Conservation (phyloP, 306 rosid species). For the Boehmeria nivea region DNA sequence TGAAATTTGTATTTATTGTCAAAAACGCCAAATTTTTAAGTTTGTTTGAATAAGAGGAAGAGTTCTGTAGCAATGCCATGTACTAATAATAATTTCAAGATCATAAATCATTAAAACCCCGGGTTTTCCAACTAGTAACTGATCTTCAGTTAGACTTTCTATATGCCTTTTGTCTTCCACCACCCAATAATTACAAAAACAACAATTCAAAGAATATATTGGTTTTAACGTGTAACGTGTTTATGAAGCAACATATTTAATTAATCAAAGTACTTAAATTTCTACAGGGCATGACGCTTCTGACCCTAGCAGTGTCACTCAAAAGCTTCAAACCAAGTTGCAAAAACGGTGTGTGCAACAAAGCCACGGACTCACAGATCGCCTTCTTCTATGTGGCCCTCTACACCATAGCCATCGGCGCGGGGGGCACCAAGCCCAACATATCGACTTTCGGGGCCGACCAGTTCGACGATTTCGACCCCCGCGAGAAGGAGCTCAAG, state of each 20-base stretch:
- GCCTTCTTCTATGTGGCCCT: slow-evolving; percentile 50
- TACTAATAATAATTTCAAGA: no score
- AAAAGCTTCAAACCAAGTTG: slow-evolving; percentile 46
- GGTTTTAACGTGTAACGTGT: no score
- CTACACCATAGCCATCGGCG: slow-evolving; percentile 58
- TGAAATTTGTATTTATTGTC: slow-evolving; percentile 4
- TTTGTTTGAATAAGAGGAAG: no score
- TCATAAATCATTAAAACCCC: no score
- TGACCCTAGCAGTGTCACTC: slow-evolving; percentile 52
- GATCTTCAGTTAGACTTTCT: no score
- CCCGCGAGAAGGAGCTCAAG: slow-evolving; percentile 42
- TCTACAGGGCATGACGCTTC: slow-evolving; percentile 51
- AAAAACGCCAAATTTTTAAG: background rate
- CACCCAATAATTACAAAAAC: no score
- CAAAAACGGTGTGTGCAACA: slow-evolving; percentile 43
- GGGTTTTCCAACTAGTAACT: no score
- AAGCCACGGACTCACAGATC: slow-evolving; percentile 34
- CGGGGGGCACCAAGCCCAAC: slow-evolving; percentile 68
- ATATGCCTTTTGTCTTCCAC: no score
- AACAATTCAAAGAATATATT: no score
- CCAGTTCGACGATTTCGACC: slow-evolving; percentile 65
- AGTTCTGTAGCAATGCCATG: no score
- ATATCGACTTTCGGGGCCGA: slow-evolving; percentile 79
- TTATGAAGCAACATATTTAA: no score
- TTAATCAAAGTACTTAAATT: no score